phyloP scores from a whole-genome alignment of 1,284 basidiomycete genomes.

The Phellopilus nigrolimitatus region DNA sequence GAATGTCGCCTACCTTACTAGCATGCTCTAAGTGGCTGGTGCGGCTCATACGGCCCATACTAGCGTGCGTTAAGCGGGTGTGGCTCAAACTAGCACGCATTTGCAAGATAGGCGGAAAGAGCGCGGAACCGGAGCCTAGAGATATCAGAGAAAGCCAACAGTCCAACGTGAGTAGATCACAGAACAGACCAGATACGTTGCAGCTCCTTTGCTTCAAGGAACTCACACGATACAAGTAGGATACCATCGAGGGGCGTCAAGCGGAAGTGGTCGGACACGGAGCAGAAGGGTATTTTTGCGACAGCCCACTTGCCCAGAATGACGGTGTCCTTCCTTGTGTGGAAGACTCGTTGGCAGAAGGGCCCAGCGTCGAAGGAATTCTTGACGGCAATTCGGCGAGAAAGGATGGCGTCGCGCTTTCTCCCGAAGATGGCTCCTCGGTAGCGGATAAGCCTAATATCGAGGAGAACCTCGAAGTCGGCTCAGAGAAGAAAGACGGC shows the following conservation, averaged over 20 bases:
- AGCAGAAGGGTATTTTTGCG: no score
- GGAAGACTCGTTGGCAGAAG: background rate
- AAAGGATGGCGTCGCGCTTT: background rate
- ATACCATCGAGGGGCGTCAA: no score
- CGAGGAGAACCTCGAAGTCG: no score
- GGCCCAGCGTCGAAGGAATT: background rate
- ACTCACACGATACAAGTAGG: background rate
- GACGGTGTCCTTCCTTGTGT: no score
- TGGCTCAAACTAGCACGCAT: background rate
- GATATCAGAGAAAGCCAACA: background rate
- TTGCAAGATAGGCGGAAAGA: background rate
- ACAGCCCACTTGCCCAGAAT: no score
- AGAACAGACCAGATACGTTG: no score
- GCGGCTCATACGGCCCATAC: no score
- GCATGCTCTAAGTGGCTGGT: no score
- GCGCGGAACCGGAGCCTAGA: background rate
- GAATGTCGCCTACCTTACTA: no score
- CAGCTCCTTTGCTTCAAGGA: background rate
- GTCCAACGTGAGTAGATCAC: background rate
- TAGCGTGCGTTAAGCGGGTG: no score
- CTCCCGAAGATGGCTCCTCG: slow-evolving; percentile 1
- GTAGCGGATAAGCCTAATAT: no score
- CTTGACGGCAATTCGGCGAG: background rate
- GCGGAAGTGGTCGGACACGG: background rate
- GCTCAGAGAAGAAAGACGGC: no score